A percentile compares a stretch with the other conserved stretches of the same genome.
phyloP scores from a whole-genome alignment of 78 protist genomes.

The Chrysochromulina parva region DNA sequence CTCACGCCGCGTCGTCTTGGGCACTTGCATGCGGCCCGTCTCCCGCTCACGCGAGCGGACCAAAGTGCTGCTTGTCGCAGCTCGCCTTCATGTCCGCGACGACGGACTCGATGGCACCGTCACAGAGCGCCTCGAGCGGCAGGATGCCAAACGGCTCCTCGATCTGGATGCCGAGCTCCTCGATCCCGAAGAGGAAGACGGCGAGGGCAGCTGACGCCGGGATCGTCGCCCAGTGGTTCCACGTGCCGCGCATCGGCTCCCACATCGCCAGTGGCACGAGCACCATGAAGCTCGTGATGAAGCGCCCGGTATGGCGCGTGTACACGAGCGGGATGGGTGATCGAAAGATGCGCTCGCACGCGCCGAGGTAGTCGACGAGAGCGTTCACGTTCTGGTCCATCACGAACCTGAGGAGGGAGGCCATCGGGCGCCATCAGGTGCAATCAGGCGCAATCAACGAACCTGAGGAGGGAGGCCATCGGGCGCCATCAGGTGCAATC shows the following conservation, averaged over 20 bases:
- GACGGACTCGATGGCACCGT: not conserved
- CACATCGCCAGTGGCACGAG: not conserved
- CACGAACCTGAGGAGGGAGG: too few relatives aligned
- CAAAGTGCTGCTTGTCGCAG: too few relatives aligned
- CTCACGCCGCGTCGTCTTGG: too few relatives aligned
- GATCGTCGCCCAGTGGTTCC: not conserved
- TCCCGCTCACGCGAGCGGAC: too few relatives aligned
- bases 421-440: too few relatives aligned
- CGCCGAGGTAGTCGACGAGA: not conserved
- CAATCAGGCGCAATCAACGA: not conserved
- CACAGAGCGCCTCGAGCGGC: not conserved
- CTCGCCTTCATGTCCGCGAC: not conserved
- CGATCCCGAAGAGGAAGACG: not conserved
- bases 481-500: not conserved
- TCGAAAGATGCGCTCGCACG: not conserved
- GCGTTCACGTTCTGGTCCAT: too few relatives aligned
- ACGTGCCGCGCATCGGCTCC: not conserved
- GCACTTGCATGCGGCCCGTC: too few relatives aligned
- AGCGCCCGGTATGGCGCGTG: conserved; percentile 19
- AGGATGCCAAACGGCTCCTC: conserved; percentile 6
- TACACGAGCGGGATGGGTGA: not conserved
- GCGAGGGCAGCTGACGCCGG: not conserved
- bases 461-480: not conserved
- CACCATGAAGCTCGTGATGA: not conserved
- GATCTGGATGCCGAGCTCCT: not conserved